Evolutionary conservation across 352 stramenopile species (phyloP).

Genomic region (Phytopythium oedochilum): DNA sequence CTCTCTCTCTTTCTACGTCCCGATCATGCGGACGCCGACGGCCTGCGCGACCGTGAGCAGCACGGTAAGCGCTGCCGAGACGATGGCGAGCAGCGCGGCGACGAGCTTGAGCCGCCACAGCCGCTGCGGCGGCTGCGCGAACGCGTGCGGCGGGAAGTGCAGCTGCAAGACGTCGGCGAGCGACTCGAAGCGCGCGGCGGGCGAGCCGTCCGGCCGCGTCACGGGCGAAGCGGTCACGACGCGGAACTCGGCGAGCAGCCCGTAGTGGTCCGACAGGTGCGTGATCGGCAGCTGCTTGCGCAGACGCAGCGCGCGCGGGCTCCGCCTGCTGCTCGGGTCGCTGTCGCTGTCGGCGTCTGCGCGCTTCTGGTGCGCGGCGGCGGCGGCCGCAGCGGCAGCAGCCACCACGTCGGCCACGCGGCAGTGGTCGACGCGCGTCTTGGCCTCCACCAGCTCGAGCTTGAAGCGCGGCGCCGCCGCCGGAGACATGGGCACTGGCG

Average conservation of each 20-base stretch:
- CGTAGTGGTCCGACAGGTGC: conserved; percentile 81
- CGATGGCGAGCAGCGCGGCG: conserved; percentile 35
- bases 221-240: conserved; percentile 33
- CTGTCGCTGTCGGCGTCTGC: conserved; percentile 12
- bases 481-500: conserved; percentile 10
- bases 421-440: conserved; percentile 58
- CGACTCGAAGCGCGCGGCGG: conserved; percentile 17
- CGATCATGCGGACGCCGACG: conserved; percentile 1
- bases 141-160: conserved; percentile 59
- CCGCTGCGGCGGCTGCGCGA: conserved; percentile 42
- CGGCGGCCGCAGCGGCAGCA: conserved; percentile 4
- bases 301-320: neutral
- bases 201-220: conserved; percentile 34
- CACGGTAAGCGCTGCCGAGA: conserved; percentile 14
- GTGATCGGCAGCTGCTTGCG: conserved; percentile 50
- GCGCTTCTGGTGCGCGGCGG: conserved; percentile 6
- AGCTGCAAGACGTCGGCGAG: conserved; percentile 61
- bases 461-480: conserved; percentile 18
- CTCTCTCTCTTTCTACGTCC: neutral
- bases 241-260: conserved; percentile 44
- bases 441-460: conserved; percentile 33
- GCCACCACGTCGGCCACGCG: conserved; percentile 28
- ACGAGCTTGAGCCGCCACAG: conserved; percentile 72
- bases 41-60: conserved; percentile 5
- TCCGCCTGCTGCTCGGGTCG: neutral